Evolutionary conservation across 78 protist genomes (phyloP).

Genomic region (Isochrysis galbana): DNA sequence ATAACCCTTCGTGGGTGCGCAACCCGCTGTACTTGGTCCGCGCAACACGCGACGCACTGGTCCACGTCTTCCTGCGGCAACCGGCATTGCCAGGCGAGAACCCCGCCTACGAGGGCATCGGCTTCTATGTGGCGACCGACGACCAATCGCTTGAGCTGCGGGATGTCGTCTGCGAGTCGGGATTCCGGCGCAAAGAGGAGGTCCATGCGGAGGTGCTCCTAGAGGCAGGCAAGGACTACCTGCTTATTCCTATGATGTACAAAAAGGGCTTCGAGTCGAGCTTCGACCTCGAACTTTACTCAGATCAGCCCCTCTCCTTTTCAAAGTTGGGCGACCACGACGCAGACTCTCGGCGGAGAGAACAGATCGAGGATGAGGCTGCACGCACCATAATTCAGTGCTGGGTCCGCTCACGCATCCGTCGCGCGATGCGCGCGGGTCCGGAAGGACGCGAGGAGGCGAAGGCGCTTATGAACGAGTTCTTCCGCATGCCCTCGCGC

Average conservation of each 20-base stretch:
- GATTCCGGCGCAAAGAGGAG: not conserved
- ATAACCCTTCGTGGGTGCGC: not conserved
- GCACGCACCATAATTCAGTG: not conserved
- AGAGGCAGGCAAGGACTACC: not conserved
- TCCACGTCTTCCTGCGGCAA: not conserved
- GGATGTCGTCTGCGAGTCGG: not conserved
- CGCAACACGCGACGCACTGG: not conserved
- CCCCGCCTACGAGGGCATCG: slow-evolving; percentile 7
- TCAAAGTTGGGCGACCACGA: not conserved
- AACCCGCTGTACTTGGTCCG: not conserved
- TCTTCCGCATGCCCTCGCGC: not conserved
- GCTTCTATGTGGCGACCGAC: not conserved
- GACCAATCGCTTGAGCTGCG: not conserved
- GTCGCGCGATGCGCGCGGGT: not conserved
- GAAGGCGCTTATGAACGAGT: not conserved
- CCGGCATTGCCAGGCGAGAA: not conserved
- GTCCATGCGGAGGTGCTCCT: not conserved
- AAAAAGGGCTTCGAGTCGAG: not conserved
- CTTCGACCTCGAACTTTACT: not conserved
- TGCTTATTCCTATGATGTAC: not conserved
- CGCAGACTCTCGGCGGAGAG: not conserved
- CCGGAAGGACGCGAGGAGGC: not conserved
- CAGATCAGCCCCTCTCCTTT: not conserved
- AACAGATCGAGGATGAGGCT: not conserved
- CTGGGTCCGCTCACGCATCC: not conserved